Evolutionary conservation across 352 stramenopile genomes (phyloP), one percentile per base, ranked within the genome.

Genomic region (Globisporangium takayamanum): DNA sequence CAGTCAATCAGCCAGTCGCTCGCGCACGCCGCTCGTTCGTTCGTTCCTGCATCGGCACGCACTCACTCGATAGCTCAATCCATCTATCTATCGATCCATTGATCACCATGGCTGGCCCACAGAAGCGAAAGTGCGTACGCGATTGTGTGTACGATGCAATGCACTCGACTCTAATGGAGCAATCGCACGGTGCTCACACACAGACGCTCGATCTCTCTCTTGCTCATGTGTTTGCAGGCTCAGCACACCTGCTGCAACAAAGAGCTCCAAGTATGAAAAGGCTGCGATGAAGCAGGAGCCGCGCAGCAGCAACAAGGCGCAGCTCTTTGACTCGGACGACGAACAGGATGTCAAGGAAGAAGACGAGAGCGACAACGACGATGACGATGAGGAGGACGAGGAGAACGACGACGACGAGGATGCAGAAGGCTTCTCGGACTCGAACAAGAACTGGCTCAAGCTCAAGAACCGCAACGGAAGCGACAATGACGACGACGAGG

Each of bases 381-480:
- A 80, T 2, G 61, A 83, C 5, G 78, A 83, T 1, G 72, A 78
- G 16, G 69, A 78, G 0, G 73, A 89, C 18, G 68, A 75, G 16
- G 74, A 84, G 12, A 68, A 85, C 2, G 66, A 74, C 26, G 63
- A 69, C 15, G 60, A 76, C 3, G 68, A 73, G 8, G 76, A 76
- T 3, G 68, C 71, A 14, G 76, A 87, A 15, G 86, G 77, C 0
- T 94, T 93, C 71, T 91, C 83, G 55, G 84, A 94, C 54, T 71
- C 77, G 50, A 94, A 94, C 72, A 88, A 92, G 71, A 92, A 70
- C 63, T 93, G 84, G 83, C 66, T 92, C 44, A 92, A 92, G 64
- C 56, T 85, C 4, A 94, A 94, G 70, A 84, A 87, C 55, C 48
- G 64, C 39, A 63, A 64, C 36, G 52, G 25, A 46, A 74, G 62